Conservation (phyloP, 2,329 filamentous ascomycete species). For the Trichoderma lentiforme region DNA sequence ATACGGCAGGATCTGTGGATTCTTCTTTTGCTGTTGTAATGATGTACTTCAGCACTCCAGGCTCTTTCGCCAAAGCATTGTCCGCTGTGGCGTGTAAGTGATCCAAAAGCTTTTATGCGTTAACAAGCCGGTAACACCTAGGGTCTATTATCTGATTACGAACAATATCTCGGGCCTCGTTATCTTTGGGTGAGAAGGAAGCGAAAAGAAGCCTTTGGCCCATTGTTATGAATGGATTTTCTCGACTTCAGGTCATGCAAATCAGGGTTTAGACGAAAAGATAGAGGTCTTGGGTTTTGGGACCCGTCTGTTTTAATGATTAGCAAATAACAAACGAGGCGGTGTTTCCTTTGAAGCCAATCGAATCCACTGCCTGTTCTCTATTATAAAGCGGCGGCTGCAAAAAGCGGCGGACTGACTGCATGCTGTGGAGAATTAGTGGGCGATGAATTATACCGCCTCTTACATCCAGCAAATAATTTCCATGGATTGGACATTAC, state of each 20-base stretch:
- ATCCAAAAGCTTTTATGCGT: not conserved
- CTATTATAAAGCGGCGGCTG: not conserved
- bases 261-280: too few relatives aligned
- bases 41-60: not conserved
- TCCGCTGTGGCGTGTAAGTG: not conserved
- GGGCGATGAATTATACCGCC: not conserved
- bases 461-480: not conserved
- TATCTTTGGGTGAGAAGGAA: not conserved
- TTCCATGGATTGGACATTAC: not conserved
- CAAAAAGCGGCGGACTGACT: not conserved
- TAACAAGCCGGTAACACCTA: not conserved
- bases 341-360: too few relatives aligned
- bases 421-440: not conserved
- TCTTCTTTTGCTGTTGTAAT: not conserved
- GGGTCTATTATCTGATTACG: not conserved
- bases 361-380: not conserved
- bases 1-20: not conserved
- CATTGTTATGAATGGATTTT: not conserved
- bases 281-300: too few relatives aligned
- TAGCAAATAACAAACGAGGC: too few relatives aligned
- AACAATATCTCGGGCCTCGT: not conserved
- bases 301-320: too few relatives aligned
- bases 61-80: not conserved
- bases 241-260: too few relatives aligned
- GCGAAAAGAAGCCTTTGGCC: not conserved